A percentile compares a stretch with the other conserved stretches of the same genome.
Evolutionary conservation across 164 flowering plant species (phyloP).

Genomic region (Annona cherimola): DNA sequence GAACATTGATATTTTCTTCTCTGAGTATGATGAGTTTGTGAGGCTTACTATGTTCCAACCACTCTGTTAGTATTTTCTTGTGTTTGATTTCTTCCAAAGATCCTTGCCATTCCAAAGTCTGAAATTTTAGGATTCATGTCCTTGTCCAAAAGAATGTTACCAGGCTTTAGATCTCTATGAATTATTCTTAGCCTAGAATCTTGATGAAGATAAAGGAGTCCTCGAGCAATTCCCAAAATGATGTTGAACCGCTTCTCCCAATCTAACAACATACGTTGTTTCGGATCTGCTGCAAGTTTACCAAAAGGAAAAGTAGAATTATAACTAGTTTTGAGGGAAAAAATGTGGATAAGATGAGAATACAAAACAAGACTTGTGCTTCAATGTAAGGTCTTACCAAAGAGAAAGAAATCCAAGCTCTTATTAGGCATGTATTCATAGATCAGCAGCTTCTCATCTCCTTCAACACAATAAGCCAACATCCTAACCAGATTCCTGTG

Average conservation of each 20-base stretch:
- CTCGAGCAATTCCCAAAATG: slow-evolving; percentile 14
- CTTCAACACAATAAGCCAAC: slow-evolving; percentile 6
- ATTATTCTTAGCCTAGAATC: slow-evolving; percentile 16
- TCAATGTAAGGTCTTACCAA: slow-evolving; percentile 1
- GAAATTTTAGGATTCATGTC: slow-evolving; percentile 17
- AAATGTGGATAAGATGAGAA: too few relatives aligned
- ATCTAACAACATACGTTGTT: neutral
- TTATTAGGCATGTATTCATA: slow-evolving; percentile 27
- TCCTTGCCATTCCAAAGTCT: slow-evolving; percentile 20
- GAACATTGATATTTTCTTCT: neutral
- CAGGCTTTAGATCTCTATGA: slow-evolving; percentile 16
- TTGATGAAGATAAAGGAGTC: slow-evolving; percentile 16
- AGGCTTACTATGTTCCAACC: slow-evolving; percentile 18
- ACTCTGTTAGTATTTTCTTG: slow-evolving; percentile 14
- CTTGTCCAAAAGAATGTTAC: slow-evolving; percentile 14
- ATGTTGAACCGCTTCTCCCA: slow-evolving; percentile 14
- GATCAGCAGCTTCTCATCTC: slow-evolving; percentile 7
- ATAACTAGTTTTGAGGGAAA: neutral
- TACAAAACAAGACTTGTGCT: neutral
- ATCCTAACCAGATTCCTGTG: slow-evolving; percentile 14
- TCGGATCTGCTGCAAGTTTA: neutral
- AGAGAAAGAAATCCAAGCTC: slow-evolving; percentile 6
- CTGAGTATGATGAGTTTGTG: neutral
- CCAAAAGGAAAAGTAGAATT: neutral
- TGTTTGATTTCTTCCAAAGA: slow-evolving; percentile 6